phyloP scores from a whole-genome alignment of 305 asterid genomes.

The Petunia hybrid region DNA sequence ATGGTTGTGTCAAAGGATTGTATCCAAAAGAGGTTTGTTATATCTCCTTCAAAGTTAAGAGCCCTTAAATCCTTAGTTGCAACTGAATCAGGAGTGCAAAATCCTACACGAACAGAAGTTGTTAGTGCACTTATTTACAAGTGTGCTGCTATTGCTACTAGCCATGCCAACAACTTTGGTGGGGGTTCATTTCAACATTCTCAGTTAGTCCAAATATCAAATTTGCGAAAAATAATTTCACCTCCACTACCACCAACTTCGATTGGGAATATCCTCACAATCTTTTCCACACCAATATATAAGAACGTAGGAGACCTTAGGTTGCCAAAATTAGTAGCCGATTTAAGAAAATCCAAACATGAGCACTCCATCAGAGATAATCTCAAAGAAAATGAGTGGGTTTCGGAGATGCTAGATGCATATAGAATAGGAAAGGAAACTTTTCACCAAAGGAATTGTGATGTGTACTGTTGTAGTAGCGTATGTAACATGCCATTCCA shows the following conservation, averaged over 20 bases:
- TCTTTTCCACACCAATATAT: neutral
- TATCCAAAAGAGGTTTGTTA: neutral
- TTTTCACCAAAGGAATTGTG: neutral
- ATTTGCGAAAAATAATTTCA: neutral
- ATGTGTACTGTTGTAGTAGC: conserved; percentile 10
- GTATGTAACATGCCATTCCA: neutral
- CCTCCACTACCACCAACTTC: neutral
- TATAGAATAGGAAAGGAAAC: no score
- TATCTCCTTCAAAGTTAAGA: neutral
- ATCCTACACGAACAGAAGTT: neutral
- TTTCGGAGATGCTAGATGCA: no score
- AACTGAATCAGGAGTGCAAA: neutral
- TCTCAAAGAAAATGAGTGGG: no score
- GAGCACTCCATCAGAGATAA: no score
- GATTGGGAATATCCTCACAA: neutral
- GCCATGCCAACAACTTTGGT: neutral
- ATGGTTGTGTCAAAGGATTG: neutral
- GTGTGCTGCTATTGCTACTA: neutral
- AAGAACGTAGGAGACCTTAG: no score
- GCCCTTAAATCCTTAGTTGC: neutral
- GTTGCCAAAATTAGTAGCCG: no score
- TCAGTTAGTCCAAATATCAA: neutral
- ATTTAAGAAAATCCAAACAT: no score
- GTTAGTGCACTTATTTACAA: neutral
- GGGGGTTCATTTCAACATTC: neutral